A percentile compares a stretch with the other conserved stretches of the same genome.
These are phyloP conservation scores for Talaromyces sp. DNA, from an alignment of 2,329 filamentous ascomycete species.

Conservation along the genomic window DNA sequence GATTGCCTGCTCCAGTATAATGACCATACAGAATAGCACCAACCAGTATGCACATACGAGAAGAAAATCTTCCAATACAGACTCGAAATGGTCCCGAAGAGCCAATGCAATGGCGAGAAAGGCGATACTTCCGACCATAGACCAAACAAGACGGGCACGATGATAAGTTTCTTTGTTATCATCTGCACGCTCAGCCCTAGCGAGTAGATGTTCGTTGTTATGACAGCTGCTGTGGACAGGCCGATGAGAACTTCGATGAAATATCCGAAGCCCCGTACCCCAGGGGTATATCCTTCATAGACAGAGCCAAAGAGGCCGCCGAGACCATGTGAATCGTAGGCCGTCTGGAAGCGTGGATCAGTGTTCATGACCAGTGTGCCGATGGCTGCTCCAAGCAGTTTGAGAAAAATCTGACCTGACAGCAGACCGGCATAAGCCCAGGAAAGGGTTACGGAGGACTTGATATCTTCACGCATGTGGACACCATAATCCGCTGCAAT, in stretches of 20 bases:
- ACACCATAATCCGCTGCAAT: slow-evolving; percentile 4
- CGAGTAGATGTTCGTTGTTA: slow-evolving; percentile 5
- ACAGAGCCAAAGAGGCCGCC: slow-evolving; percentile 1
- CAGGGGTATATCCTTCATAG: background rate
- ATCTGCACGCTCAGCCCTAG: background rate
- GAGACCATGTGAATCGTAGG: background rate
- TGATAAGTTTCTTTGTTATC: background rate
- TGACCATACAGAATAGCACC: slow-evolving; percentile 37
- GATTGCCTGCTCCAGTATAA: slow-evolving; percentile 39
- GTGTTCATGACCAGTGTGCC: slow-evolving; percentile 4
- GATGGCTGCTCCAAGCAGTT: slow-evolving; percentile 3
- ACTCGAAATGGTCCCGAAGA: slow-evolving; percentile 37
- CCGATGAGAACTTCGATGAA: background rate
- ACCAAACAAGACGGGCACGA: slow-evolving; percentile 1
- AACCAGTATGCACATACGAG: slow-evolving; percentile 44
- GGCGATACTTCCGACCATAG: background rate
- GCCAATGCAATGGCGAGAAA: slow-evolving; percentile 33
- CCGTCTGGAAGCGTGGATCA: background rate
- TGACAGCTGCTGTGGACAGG: background rate
- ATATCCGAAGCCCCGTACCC: slow-evolving; percentile 2
- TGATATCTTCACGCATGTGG: background rate
- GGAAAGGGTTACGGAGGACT: background rate
- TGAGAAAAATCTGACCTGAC: background rate
- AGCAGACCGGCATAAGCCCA: slow-evolving; percentile 1
- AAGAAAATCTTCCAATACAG: slow-evolving; percentile 42